Base-by-base conservation (phyloP, 2,329 filamentous ascomycete genomes). In the Pseudogymnoascus sp. region DNA sequence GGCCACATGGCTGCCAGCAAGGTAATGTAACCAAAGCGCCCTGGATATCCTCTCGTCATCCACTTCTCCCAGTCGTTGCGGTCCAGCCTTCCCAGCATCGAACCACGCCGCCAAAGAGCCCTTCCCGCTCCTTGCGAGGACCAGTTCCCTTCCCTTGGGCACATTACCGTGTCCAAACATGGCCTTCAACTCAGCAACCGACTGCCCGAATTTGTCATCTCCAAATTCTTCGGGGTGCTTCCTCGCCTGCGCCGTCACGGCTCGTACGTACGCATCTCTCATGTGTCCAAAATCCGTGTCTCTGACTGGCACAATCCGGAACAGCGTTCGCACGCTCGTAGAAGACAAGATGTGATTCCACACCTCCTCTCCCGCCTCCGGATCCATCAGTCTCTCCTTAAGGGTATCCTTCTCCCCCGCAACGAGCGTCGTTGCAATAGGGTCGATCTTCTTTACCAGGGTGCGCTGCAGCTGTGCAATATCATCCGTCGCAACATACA, bases 211-310 rank as follows among this genome's bases (percentile, higher is more conserved):
- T 0, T 78, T 79, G 65, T 94, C 91, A 67, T 93, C 89, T 23
- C 83, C 80, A 72, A 84, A 80, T 1, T 76, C 75, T 35, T 77
- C 76, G 41, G 82, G 78, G 39, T 82, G 79, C 28, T 81, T 79
- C 22, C 80, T 79, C 2, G 88, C 87, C 35, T 89, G 85, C 7
- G 84, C 87, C 61, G 90, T 89, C 66, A 99, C 88, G 22, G 90
- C 89, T 5, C 92, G 84, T 64, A 97, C 90, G 78, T 92, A 95
- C 1, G 90, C 94, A 72, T 99, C 94, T 41, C 93, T 85, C 65
- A 99, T 76, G 74, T 99, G 94, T 67, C 88, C 85, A 75, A 97
- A 97, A 75, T 97, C 92, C 16, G 94, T 99, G 75, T 95, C 92
- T 38, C 91, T 83, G n/a, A 91, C 92, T 0, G 94, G 94, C 2